Conservation (phyloP, 2,329 filamentous ascomycete genomes). For the Diaporthe destruens region DNA sequence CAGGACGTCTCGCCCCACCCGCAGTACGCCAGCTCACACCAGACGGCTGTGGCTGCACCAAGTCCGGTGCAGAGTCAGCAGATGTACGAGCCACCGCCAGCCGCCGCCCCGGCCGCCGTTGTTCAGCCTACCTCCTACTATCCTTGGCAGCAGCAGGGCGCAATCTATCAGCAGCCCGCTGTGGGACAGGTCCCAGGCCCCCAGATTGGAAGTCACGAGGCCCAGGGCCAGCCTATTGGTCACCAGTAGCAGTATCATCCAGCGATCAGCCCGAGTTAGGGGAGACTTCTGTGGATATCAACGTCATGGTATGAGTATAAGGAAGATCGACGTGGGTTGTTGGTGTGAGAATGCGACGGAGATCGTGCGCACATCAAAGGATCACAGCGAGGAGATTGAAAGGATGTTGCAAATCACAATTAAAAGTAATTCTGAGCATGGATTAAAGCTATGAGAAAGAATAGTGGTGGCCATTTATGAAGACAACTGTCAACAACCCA, state of each 20-base stretch:
- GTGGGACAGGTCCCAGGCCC: conserved; percentile 21
- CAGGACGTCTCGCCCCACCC: conserved; percentile 34
- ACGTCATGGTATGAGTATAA: neutral
- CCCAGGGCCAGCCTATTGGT: conserved; percentile 27
- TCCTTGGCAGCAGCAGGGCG: conserved; percentile 35
- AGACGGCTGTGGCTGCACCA: conserved; percentile 41
- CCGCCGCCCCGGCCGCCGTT: neutral
- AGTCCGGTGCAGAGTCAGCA: conserved; percentile 42
- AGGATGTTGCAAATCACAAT: neutral
- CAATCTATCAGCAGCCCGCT: conserved; percentile 4
- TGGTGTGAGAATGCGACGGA: neutral
- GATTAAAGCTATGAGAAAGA: neutral
- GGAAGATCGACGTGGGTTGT: neutral
- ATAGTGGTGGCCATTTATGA: neutral
- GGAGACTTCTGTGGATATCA: neutral
- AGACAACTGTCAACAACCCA: neutral
- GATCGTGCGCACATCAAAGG: neutral
- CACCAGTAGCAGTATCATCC: conserved; percentile 39
- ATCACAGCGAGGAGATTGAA: neutral
- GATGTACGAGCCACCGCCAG: conserved; percentile 43
- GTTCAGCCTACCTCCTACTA: conserved; percentile 21
- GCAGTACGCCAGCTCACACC: conserved; percentile 42
- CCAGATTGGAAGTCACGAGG: conserved; percentile 36
- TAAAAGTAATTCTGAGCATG: neutral
- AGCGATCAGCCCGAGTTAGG: neutral